Evolutionary conservation across 2,329 filamentous ascomycete genomes (phyloP).

Genomic region (Trichoderma asperellum): DNA sequence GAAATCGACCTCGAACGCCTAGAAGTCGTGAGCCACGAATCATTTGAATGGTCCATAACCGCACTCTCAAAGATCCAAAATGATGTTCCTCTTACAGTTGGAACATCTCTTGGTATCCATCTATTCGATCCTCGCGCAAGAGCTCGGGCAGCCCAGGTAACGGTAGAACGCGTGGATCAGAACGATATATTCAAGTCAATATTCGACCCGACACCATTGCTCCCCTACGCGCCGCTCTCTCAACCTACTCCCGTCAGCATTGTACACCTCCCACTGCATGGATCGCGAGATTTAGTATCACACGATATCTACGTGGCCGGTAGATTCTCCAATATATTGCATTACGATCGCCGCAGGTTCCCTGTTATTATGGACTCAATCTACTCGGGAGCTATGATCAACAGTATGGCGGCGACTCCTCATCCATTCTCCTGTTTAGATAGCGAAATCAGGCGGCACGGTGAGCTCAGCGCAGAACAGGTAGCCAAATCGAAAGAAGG

Average conservation of each 20-base stretch:
- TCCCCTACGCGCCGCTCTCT: constrained; percentile 71
- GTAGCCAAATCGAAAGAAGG: constrained; percentile 58
- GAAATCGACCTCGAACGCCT: constrained; percentile 81
- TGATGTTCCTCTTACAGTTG: constrained; percentile 76
- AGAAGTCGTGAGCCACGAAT: constrained; percentile 67
- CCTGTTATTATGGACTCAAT: constrained; percentile 76
- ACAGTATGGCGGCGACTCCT: constrained; percentile 71
- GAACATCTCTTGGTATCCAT: constrained; percentile 79
- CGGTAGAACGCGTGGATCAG: constrained; percentile 45
- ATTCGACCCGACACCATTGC: constrained; percentile 57
- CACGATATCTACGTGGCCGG: constrained; percentile 87
- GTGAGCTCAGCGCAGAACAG: constrained; percentile 59
- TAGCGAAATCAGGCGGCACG: constrained; percentile 60
- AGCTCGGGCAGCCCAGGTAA: constrained; percentile 39
- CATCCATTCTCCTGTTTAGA: constrained; percentile 68
- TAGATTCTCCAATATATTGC: constrained; percentile 83
- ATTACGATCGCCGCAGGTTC: constrained; percentile 87
- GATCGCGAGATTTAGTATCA: constrained; percentile 59
- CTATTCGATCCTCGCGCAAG: constrained; percentile 73
- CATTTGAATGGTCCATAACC: constrained; percentile 81
- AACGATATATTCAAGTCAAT: constrained; percentile 45
- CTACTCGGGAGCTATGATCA: constrained; percentile 79
- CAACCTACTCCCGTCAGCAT: constrained; percentile 84
- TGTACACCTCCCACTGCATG: constrained; percentile 69
- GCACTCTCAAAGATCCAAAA: constrained; percentile 73